Evolutionary conservation across 768 basidiomycete genomes (phyloP).

Genomic region (Tylopilus vinaceipallidus): DNA sequence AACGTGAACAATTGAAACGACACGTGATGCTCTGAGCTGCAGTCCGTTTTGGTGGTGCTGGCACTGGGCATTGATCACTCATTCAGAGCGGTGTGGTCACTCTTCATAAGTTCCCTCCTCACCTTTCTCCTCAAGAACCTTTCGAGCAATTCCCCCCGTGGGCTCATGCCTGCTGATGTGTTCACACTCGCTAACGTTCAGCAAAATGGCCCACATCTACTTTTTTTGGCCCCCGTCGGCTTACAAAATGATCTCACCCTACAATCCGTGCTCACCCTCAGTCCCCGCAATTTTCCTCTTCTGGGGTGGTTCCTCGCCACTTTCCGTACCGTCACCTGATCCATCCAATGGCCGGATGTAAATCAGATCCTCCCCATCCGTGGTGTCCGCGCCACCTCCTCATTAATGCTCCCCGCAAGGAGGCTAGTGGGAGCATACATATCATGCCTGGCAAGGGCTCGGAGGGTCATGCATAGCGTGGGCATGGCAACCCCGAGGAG

Average conservation of each 20-base stretch:
- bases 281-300: slow-evolving; percentile 69
- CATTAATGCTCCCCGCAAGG: slow-evolving; percentile 69
- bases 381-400: slow-evolving; percentile 76
- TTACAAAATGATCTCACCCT: slow-evolving; percentile 53
- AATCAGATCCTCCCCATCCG: slow-evolving; percentile 72
- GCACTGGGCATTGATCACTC: no score
- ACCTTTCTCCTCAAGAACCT: slow-evolving; percentile 94
- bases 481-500: slow-evolving; percentile 42
- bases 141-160: slow-evolving; percentile 92
- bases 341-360: slow-evolving; percentile 86
- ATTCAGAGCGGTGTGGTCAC: no score
- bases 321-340: slow-evolving; percentile 86
- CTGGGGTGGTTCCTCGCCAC: slow-evolving; percentile 94
- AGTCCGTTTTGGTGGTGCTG: no score
- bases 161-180: slow-evolving; percentile 21
- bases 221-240: slow-evolving; percentile 81
- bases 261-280: slow-evolving; percentile 9
- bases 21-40: no score
- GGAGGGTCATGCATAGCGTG: slow-evolving; percentile 38
- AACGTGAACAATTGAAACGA: no score
- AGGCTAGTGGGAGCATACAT: slow-evolving; percentile 63
- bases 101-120: no score
- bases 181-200: background rate
- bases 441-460: slow-evolving; percentile 53
- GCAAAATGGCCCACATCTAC: slow-evolving; percentile 87